Percentiles rank a stretch among this genome's conserved stretches.
These are phyloP conservation scores for Diospyros lotus DNA, from an alignment of 148 eudicot genomes.

Conservation along the genomic window DNA sequence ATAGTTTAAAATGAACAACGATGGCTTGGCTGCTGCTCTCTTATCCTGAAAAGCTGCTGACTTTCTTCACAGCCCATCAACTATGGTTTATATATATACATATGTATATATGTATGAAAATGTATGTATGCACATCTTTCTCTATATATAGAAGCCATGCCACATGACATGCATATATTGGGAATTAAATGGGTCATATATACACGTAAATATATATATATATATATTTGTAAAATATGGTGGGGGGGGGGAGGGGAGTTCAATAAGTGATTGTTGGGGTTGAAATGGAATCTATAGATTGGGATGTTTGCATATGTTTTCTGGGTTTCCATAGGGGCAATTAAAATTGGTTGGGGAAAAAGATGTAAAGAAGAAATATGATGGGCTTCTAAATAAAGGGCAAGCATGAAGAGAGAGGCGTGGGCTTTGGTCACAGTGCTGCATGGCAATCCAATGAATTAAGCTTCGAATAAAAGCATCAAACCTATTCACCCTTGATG, in stretches of 20 bases:
- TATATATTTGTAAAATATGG: too few relatives aligned
- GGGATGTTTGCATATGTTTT: too few relatives aligned
- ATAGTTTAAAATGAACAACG: constrained; percentile 8
- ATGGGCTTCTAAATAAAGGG: constrained; percentile 19
- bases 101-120: too few relatives aligned
- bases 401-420: constrained; percentile 21
- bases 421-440: constrained; percentile 30
- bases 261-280: too few relatives aligned
- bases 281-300: too few relatives aligned
- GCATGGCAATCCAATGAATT: constrained; percentile 27
- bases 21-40: constrained; percentile 2
- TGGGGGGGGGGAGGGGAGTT: too few relatives aligned
- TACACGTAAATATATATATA: too few relatives aligned
- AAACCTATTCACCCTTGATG: constrained; percentile 8
- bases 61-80: constrained; percentile 15
- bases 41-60: constrained; percentile 17
- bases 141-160: too few relatives aligned
- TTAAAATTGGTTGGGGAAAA: not conserved
- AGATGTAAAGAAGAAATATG: not conserved
- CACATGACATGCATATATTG: too few relatives aligned
- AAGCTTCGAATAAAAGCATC: constrained; percentile 20
- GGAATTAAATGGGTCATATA: too few relatives aligned
- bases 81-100: not conserved
- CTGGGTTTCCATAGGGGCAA: too few relatives aligned
- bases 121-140: too few relatives aligned